Conservation (phyloP, 2,329 filamentous ascomycete species). For the Botryosphaeria agaves region DNA sequence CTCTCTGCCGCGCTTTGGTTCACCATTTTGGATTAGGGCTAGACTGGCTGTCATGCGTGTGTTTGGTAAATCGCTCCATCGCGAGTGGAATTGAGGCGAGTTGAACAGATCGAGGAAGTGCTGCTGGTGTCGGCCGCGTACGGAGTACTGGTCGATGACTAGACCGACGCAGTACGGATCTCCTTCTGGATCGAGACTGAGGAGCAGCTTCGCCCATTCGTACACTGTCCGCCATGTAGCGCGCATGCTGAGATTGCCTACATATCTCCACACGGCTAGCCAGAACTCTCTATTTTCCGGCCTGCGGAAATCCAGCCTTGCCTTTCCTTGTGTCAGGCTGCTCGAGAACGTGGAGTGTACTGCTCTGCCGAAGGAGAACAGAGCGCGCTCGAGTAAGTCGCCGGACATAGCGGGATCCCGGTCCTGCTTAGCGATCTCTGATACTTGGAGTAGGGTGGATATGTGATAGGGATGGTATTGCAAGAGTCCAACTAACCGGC, state of each 20-base stretch:
- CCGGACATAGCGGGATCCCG: constrained; percentile 72
- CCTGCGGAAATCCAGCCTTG: constrained; percentile 61
- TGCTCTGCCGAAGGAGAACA: constrained; percentile 86
- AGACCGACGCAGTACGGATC: constrained; percentile 77
- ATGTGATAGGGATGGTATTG: constrained; percentile 74
- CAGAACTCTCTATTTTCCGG: constrained; percentile 87
- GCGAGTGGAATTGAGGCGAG: constrained; percentile 27
- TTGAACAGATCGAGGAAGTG: constrained; percentile 57
- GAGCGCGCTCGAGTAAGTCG: constrained; percentile 74
- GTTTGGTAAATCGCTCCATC: constrained; percentile 44
- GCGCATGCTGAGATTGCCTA: constrained; percentile 68
- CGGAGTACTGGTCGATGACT: constrained; percentile 65
- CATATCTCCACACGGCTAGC: constrained; percentile 78
- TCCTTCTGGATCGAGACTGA: constrained; percentile 50
- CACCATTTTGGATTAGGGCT: constrained; percentile 54
- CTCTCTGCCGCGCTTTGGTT: constrained; percentile 45
- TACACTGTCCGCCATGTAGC: constrained; percentile 88
- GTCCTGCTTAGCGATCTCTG: constrained; percentile 80
- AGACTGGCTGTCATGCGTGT: constrained; percentile 61
- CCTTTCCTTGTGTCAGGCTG: constrained; percentile 59
- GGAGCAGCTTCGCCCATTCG: constrained; percentile 79
- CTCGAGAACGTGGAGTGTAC: constrained; percentile 67
- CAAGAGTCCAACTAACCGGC: constrained; percentile 62
- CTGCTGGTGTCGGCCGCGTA: constrained; percentile 61
- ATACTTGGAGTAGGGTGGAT: constrained; percentile 83